A percentile compares a stretch with the other conserved stretches of the same genome.
Conservation (phyloP, 345 rosid species). For the Syzygium grande region DNA sequence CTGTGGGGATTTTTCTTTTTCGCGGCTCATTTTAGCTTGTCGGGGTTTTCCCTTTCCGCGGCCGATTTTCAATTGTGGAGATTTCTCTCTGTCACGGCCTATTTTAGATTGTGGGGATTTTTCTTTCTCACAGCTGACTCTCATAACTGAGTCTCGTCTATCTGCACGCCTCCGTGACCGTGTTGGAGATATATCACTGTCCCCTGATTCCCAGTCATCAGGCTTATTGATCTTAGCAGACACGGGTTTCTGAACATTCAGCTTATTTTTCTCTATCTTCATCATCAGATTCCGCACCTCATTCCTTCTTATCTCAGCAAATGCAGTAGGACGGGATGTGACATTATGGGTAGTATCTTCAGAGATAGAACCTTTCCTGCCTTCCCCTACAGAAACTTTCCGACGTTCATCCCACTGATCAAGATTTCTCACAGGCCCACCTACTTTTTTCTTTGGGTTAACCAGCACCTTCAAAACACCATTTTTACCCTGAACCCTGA, state of each 20-base stretch:
- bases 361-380: constrained; percentile 22
- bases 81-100: neutral
- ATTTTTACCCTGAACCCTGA: constrained; percentile 89
- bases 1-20: constrained; percentile 7
- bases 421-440: constrained; percentile 32
- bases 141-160: constrained; percentile 20
- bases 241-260: constrained; percentile 22
- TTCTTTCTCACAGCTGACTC: constrained; percentile 26
- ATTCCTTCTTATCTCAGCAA: constrained; percentile 23
- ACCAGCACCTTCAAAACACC: constrained; percentile 90
- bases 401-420: constrained; percentile 20
- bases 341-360: constrained; percentile 35
- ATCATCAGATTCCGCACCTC: constrained; percentile 28
- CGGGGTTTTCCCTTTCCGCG: neutral
- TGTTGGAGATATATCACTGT: constrained; percentile 34
- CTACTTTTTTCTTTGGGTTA: constrained; percentile 52
- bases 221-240: constrained; percentile 30
- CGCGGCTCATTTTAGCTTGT: neutral
- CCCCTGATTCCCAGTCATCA: constrained; percentile 35
- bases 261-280: constrained; percentile 26
- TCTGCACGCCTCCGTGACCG: constrained; percentile 25
- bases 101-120: constrained; percentile 3
- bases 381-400: constrained; percentile 11
- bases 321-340: constrained; percentile 18
- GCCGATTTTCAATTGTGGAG: neutral